Evolutionary conservation across 805 yeast genomes (phyloP).

Genomic region (Pichia pseudocactophila): DNA sequence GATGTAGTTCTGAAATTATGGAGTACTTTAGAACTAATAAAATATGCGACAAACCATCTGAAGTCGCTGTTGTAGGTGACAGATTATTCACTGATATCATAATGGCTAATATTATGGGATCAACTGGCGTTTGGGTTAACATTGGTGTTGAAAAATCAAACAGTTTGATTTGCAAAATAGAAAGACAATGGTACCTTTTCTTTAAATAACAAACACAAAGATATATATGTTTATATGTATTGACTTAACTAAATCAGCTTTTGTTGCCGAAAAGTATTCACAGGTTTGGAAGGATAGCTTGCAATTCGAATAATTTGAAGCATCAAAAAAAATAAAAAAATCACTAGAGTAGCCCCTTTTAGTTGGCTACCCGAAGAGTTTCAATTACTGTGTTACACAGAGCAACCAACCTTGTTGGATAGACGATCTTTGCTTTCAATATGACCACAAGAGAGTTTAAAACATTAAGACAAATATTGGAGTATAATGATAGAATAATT

Average conservation of each 20-base stretch:
- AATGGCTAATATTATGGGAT: slow-evolving; percentile 92
- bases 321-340: not conserved
- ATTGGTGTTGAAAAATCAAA: slow-evolving; percentile 61
- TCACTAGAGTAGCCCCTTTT: not conserved
- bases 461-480: slow-evolving; percentile 10
- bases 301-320: too few species aligned
- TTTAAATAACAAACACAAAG: slow-evolving; percentile 1
- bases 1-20: slow-evolving; percentile 63
- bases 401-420: not conserved
- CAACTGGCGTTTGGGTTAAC: slow-evolving; percentile 74
- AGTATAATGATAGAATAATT: slow-evolving; percentile 4
- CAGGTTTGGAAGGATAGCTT: too few species aligned
- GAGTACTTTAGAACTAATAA: slow-evolving; percentile 45
- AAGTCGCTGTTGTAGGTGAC: slow-evolving; percentile 86
- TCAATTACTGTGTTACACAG: too few species aligned
- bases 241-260: too few species aligned
- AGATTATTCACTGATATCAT: slow-evolving; percentile 83
- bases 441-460: slow-evolving; percentile 11
- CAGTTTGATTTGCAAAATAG: slow-evolving; percentile 43
- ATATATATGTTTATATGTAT: not conserved
- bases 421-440: slow-evolving; percentile 2
- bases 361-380: not conserved
- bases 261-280: too few species aligned
- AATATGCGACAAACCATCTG: slow-evolving; percentile 38
- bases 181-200: slow-evolving; percentile 29